phyloP scores from a whole-genome alignment of 177 flowering plant species.

The Telopea speciosissima region DNA sequence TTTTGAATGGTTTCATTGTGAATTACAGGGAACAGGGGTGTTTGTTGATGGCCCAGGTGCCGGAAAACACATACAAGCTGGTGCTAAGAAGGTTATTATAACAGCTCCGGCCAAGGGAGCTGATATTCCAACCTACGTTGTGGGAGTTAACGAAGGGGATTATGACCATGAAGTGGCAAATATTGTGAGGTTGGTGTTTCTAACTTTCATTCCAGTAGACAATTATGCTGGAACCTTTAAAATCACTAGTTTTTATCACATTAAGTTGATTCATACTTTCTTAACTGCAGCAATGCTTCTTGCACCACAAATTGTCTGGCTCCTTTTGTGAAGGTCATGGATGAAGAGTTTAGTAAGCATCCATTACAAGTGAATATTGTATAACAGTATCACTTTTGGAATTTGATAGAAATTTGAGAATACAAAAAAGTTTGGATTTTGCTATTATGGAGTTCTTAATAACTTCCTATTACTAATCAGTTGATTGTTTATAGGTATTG shows the following conservation, averaged over 20 bases:
- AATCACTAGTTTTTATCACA: no score
- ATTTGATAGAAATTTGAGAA: not conserved
- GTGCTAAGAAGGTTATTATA: slow-evolving; percentile 58
- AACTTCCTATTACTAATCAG: not conserved
- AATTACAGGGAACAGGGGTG: slow-evolving; percentile 83
- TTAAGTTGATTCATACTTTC: not conserved
- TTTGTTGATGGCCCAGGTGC: slow-evolving; percentile 99
- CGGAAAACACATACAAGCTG: slow-evolving; percentile 97
- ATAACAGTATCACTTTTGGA: no score
- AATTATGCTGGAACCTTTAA: not conserved
- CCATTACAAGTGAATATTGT: not conserved
- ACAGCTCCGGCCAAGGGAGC: slow-evolving; percentile 40
- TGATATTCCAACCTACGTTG: slow-evolving; percentile 92
- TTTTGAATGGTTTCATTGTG: not conserved
- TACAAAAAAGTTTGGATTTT: not conserved
- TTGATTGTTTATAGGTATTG: slow-evolving; percentile 57
- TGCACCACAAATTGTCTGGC: slow-evolving; percentile 98
- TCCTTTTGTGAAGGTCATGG: slow-evolving; percentile 90
- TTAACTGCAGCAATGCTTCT: slow-evolving; percentile 80
- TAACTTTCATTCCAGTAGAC: not conserved
- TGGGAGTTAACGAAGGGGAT: slow-evolving; percentile 85
- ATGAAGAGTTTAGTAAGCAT: slow-evolving; percentile 78
- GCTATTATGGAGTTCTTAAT: not conserved
- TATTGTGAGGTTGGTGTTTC: slow-evolving; percentile 46
- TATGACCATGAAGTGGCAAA: slow-evolving; percentile 61